phyloP scores from a whole-genome alignment of 352 stramenopile genomes.

The Pythium phragmitis region DNA sequence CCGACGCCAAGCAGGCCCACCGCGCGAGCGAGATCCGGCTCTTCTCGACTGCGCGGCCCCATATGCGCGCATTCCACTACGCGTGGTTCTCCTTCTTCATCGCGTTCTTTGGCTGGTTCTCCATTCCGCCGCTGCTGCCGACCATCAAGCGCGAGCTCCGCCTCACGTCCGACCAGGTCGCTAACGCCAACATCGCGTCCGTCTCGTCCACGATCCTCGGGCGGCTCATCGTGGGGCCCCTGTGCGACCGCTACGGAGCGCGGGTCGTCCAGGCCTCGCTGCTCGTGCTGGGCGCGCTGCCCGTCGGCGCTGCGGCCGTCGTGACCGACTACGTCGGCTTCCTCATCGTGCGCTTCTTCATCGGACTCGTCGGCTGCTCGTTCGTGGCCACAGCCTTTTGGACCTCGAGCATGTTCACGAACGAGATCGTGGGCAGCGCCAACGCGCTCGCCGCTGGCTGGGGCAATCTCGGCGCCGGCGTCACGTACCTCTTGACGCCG shows the following conservation, averaged over 20 bases:
- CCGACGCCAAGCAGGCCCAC: slow-evolving; percentile 41
- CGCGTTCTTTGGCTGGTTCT: slow-evolving; percentile 95
- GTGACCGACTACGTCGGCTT: slow-evolving; percentile 66
- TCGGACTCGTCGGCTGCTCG: slow-evolving; percentile 90
- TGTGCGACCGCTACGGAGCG: slow-evolving; percentile 92
- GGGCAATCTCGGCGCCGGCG: slow-evolving; percentile 92
- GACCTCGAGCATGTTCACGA: slow-evolving; percentile 92
- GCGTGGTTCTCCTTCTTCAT: slow-evolving; percentile 93
- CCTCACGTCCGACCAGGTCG: slow-evolving; percentile 85
- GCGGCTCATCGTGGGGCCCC: slow-evolving; percentile 85
- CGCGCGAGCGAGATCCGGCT: slow-evolving; percentile 64
- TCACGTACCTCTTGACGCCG: slow-evolving; percentile 85
- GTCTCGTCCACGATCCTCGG: slow-evolving; percentile 90
- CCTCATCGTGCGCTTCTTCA: slow-evolving; percentile 92
- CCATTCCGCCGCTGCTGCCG: slow-evolving; percentile 91
- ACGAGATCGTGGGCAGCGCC: slow-evolving; percentile 90
- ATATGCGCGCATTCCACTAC: slow-evolving; percentile 94
- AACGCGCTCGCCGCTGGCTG: slow-evolving; percentile 92
- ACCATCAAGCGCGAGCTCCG: slow-evolving; percentile 86
- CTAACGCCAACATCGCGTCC: slow-evolving; percentile 89
- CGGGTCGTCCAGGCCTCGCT: slow-evolving; percentile 77
- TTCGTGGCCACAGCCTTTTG: slow-evolving; percentile 95
- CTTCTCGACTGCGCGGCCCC: slow-evolving; percentile 63
- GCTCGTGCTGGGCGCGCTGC: slow-evolving; percentile 72
- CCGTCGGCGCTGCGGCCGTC: slow-evolving; percentile 72